Base-by-base conservation (phyloP, 306 rosid genomes). In the Acacia crassicarpa region DNA sequence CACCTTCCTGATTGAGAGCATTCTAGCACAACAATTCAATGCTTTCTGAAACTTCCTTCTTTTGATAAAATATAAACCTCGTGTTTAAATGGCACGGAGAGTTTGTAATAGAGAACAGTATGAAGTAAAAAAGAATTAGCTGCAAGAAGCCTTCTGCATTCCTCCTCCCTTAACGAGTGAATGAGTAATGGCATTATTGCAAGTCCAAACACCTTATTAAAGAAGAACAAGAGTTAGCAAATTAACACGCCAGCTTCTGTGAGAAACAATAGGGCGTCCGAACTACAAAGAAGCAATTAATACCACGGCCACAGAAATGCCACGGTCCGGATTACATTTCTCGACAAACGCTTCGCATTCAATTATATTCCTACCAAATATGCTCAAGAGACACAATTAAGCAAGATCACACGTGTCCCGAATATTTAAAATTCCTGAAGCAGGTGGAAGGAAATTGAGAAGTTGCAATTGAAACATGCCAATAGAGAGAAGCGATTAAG, bases 381-480 rank as follows among this genome's bases (percentile, higher is more conserved):
- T 49, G 81, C 54, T 78, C 38, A 69, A 8, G 7, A 76, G 70
- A 61, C 80, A 23, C 80, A 72, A 74, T 32, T 66, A 77, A 77
- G 75, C 74, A 38, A 8, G 40, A 80, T 83, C 79, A 11, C 73
- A 77, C 45, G 68, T 7, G 23, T 58, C 65, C 48, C 22, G 53
- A 35, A 4, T 35, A 56, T 58, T 59, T 12, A 38, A 56, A 40
- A 75, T 58, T 58, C 23, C n/a, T 13, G 35, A 40, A 38, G 14
- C 65, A 59, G 54, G 54, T 15, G 68, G 54, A 58, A 14, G 35
- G 54, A 43, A 13, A 23, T 14, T 13, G 41, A 38, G 27, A 53
- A 6, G 46, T 56, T 33, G n/a, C 85, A 84, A 78, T 74, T 67
- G 45, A 81, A 68, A 75, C 84, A 15, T 9, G 67, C 71, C 41